Evolutionary conservation across 2,329 filamentous ascomycete species (phyloP), one percentile per base, ranked within the genome.

Genomic region (Talaromyces verruculosus): DNA sequence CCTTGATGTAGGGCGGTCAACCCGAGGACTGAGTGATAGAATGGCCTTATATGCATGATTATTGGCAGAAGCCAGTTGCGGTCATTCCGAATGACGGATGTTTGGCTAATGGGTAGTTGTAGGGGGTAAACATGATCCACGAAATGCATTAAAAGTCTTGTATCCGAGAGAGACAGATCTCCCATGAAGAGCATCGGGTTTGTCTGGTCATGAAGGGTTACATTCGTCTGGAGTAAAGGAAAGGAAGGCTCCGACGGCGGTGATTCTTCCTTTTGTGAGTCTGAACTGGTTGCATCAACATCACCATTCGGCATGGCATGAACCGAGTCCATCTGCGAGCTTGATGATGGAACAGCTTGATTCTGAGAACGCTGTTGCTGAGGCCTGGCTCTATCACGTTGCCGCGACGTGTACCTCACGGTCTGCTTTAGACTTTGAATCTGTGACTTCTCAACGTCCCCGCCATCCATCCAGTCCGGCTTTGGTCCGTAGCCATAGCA

Each of bases 401-500:
- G 39, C 41, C 58, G 28, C 17, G 58, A 61, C 13, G 58, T 43
- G 25, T 61, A 61, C 17, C 39, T 61, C 17, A 61, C 58, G 17
- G 58, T 61, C 58, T 45, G 58, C n/a, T 61, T 61, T 1, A 61
- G 41, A 47, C 58, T 61, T 28, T 61, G 25, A 19, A 61, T 61
- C 28, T 47, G 25, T 8, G 58, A 47, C 30, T 60, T 61, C 17
- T 67, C 62, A 13, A 61, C 64, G 33, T 67, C 63, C 35, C 53
- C 53, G 3, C 53, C 53, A 25, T 73, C 63, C 68, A 73, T 69
- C 72, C 72, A 73, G n/a, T 60, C 61, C 28, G 72, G 72, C 57
- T 69, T 71, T n/a, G 66, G 60, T 3, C 71, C 71, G 57, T 71
- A 72, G 17, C 72, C 71, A 55, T 72, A 67, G 62, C 72, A 73